phyloP scores from a whole-genome alignment of 768 basidiomycete species.

The Lactarius evosmus region DNA sequence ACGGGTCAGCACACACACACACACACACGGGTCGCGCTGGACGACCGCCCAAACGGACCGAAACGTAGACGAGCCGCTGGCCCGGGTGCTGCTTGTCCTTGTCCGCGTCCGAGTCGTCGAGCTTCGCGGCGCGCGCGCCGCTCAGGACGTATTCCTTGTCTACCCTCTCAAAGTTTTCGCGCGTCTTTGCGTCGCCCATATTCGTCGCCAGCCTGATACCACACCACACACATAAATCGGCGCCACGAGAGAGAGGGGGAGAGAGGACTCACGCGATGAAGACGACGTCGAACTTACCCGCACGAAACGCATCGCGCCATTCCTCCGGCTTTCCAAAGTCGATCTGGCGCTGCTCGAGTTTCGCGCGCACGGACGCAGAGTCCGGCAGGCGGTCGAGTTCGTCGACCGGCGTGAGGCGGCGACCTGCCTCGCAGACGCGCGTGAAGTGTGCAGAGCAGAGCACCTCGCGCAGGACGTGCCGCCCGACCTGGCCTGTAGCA shows the following conservation, averaged over 20 bases:
- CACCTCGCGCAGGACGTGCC: constrained; percentile 55
- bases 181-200: constrained; percentile 54
- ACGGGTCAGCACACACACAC: no score
- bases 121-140: constrained; percentile 64
- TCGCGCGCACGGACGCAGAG: constrained; percentile 46
- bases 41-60: no score
- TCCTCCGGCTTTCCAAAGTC: constrained; percentile 63
- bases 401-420: constrained; percentile 50
- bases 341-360: constrained; percentile 63
- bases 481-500: constrained; percentile 67
- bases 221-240: no score
- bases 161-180: constrained; percentile 67
- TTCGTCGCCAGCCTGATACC: constrained; percentile 70
- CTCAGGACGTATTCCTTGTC: constrained; percentile 63
- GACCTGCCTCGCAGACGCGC: constrained; percentile 66
- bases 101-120: constrained; percentile 51
- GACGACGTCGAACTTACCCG: constrained; percentile 67
- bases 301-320: constrained; percentile 43
- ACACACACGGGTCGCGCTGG: no score
- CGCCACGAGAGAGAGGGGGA: no score
- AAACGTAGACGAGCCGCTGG: constrained; percentile 69
- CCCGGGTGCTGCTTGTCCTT: no score
- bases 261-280: constrained; percentile 64
- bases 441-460: constrained; percentile 53
- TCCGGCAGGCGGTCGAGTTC: constrained; percentile 38